phyloP scores from a whole-genome alignment of 2,329 filamentous ascomycete genomes.

The Microascus cirrosus region DNA sequence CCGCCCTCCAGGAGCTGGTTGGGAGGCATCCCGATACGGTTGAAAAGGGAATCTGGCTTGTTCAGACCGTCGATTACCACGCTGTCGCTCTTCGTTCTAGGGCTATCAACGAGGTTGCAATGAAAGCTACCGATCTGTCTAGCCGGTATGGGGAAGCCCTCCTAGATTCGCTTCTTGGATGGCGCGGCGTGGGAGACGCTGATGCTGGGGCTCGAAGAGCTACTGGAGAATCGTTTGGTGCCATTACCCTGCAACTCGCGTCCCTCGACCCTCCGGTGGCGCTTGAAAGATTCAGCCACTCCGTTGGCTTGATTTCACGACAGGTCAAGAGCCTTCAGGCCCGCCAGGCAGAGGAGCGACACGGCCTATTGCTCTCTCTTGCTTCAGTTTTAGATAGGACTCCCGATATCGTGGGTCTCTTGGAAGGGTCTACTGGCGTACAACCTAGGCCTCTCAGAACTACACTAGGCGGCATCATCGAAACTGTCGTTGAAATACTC shows the following conservation, averaged over 20 bases:
- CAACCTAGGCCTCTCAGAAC: background rate
- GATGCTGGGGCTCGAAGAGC: conserved; percentile 64
- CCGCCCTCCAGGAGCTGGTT: conserved; percentile 86
- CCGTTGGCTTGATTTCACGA: conserved; percentile 28
- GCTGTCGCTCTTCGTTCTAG: conserved; percentile 77
- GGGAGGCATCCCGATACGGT: conserved; percentile 85
- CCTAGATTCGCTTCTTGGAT: conserved; percentile 60
- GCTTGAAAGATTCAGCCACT: conserved; percentile 17
- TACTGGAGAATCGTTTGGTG: conserved; percentile 60
- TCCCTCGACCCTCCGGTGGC: conserved; percentile 9
- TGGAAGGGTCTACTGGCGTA: background rate
- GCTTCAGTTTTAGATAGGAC: conserved; percentile 43
- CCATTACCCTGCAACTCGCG: conserved; percentile 33
- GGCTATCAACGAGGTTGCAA: conserved; percentile 68
- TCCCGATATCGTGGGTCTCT: conserved; percentile 17
- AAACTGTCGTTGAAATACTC: background rate
- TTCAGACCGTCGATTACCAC: conserved; percentile 89
- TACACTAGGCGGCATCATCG: conserved; percentile 19
- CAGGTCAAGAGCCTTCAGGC: conserved; percentile 33
- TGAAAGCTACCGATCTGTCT: conserved; percentile 55
- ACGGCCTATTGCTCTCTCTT: conserved; percentile 54
- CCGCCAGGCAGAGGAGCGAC: conserved; percentile 57
- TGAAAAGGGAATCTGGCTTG: conserved; percentile 67
- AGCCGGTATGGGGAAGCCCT: conserved; percentile 60
- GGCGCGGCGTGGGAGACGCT: conserved; percentile 77